Evolutionary conservation across 257 asterid genomes (phyloP).

Genomic region (Cruciata laevipes): DNA sequence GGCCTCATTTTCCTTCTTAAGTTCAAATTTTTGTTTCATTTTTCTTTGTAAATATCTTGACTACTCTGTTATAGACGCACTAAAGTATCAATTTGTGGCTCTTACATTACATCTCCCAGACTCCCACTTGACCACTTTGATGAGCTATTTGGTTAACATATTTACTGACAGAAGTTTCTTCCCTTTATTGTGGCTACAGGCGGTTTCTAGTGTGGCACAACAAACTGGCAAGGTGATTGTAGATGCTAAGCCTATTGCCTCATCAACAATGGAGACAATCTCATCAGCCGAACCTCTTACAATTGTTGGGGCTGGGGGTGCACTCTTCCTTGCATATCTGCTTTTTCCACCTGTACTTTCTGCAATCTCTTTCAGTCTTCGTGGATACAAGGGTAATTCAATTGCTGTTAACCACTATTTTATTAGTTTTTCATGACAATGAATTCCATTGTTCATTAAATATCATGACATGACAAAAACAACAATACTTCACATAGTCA

Average conservation of each 20-base stretch:
- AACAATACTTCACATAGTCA: neutral
- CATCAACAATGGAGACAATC: conserved; percentile 69
- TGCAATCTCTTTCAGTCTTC: conserved; percentile 58
- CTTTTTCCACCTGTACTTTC: conserved; percentile 80
- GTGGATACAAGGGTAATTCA: conserved; percentile 73
- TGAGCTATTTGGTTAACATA: neutral
- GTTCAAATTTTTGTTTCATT: neutral
- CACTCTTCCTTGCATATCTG: conserved; percentile 55
- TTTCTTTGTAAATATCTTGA: neutral
- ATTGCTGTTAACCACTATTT: neutral
- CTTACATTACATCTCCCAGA: neutral
- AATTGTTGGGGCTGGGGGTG: conserved; percentile 67
- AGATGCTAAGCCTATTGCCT: conserved; percentile 75
- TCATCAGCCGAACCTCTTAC: conserved; percentile 69
- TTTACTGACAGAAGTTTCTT: conserved; percentile 1
- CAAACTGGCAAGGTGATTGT: conserved; percentile 73
- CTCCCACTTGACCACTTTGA: neutral
- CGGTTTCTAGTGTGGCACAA: conserved; percentile 79
- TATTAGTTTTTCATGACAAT: neutral
- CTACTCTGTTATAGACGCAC: neutral
- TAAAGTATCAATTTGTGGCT: neutral
- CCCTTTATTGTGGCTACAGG: conserved; percentile 36
- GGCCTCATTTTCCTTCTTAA: too few species aligned
- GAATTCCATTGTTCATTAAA: neutral
- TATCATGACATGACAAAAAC: neutral